These are phyloP conservation scores for Mesembryanthemum crystallinum DNA, from an alignment of 148 eudicot genomes.

Conservation along the genomic window DNA sequence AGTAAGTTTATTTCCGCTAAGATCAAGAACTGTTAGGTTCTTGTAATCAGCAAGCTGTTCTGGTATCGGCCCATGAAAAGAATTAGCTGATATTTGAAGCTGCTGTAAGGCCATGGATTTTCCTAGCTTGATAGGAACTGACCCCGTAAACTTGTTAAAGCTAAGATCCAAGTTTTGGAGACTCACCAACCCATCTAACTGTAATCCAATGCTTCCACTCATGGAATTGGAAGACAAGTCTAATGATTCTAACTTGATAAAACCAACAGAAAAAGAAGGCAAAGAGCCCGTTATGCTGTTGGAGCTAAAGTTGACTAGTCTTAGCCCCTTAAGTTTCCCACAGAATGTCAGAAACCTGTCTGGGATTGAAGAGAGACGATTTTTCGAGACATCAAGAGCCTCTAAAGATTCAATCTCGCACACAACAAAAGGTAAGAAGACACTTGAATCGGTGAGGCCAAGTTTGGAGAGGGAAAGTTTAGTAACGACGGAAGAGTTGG, in stretches of 20 bases:
- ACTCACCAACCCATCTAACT: conserved; percentile 42
- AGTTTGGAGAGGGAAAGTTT: conserved; percentile 37
- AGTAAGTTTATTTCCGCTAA: conserved; percentile 43
- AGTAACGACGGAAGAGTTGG: conserved; percentile 35
- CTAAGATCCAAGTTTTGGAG: conserved; percentile 57
- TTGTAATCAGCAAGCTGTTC: conserved; percentile 38
- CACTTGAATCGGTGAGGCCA: conserved; percentile 31
- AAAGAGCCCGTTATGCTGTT: conserved; percentile 42
- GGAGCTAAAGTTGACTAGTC: conserved; percentile 52
- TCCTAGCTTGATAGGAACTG: conserved; percentile 52
- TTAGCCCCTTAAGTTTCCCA: conserved; percentile 43
- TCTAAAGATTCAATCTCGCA: conserved; percentile 54
- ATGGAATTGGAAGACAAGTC: conserved; percentile 54
- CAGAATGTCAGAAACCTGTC: conserved; percentile 43
- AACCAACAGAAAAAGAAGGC: conserved; percentile 49
- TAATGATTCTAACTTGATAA: conserved; percentile 42
- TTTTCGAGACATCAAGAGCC: conserved; percentile 59
- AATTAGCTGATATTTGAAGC: conserved; percentile 50
- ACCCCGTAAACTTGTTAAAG: conserved; percentile 46
- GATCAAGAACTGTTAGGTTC: conserved; percentile 54
- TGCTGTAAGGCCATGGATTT: conserved; percentile 38
- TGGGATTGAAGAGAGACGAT: conserved; percentile 49
- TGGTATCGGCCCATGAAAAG: conserved; percentile 41
- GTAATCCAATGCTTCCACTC: conserved; percentile 31
- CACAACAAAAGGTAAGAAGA: conserved; percentile 37